Conservation (phyloP, 495 filamentous ascomycete genomes). For the Physcia stellaris region DNA sequence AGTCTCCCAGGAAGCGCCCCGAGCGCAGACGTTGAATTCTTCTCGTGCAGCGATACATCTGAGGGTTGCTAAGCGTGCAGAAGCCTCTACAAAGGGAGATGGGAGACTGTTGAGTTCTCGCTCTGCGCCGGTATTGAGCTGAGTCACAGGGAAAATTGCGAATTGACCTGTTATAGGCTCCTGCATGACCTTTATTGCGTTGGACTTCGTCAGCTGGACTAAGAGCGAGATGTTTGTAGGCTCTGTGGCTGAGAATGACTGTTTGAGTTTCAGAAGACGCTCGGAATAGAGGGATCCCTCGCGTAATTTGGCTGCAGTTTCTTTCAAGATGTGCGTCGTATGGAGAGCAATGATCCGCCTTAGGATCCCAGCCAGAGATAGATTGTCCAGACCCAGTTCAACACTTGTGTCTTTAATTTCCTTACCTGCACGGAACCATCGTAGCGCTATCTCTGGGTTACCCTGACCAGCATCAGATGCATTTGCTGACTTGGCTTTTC, state of each 20-base stretch:
- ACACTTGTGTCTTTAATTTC: slow-evolving; percentile 55
- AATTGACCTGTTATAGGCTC: slow-evolving; percentile 55
- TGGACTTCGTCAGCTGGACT: slow-evolving; percentile 48
- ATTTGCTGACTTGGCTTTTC: slow-evolving; percentile 26
- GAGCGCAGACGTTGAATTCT: slow-evolving; percentile 46
- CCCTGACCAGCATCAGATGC: slow-evolving; percentile 25
- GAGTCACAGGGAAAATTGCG: slow-evolving; percentile 31
- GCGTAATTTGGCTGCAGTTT: slow-evolving; percentile 43
- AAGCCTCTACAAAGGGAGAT: slow-evolving; percentile 25
- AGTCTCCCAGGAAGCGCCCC: slow-evolving; percentile 47
- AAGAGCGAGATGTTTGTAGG: slow-evolving; percentile 52
- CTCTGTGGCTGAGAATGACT: slow-evolving; percentile 40
- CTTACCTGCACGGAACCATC: slow-evolving; percentile 75
- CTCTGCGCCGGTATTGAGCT: slow-evolving; percentile 28
- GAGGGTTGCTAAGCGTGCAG: slow-evolving; percentile 38
- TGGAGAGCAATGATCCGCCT: slow-evolving; percentile 65
- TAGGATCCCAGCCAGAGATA: slow-evolving; percentile 62
- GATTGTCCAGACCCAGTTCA: slow-evolving; percentile 44
- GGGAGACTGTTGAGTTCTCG: slow-evolving; percentile 33
- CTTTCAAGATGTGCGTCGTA: slow-evolving; percentile 46
- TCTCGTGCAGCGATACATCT: slow-evolving; percentile 44
- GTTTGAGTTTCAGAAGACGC: slow-evolving; percentile 36
- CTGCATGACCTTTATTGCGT: slow-evolving; percentile 45
- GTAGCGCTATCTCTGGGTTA: slow-evolving; percentile 44
- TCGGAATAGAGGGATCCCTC: slow-evolving; percentile 42